Conservation (phyloP, 495 filamentous ascomycete genomes). For the Hyaloscypha bicolor region DNA sequence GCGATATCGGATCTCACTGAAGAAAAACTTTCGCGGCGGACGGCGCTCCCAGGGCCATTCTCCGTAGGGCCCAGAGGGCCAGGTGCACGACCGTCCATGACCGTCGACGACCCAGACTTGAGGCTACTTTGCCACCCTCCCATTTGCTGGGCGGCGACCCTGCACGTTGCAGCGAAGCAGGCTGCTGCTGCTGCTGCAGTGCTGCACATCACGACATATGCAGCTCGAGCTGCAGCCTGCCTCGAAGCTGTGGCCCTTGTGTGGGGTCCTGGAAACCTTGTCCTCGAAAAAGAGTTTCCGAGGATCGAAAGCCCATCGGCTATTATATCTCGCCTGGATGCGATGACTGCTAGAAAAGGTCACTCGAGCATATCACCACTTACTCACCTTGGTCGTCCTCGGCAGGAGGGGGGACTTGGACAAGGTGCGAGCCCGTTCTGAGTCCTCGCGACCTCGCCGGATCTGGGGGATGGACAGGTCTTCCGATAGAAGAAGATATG, state of each 20-base stretch:
- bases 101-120: background rate
- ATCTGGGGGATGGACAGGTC: background rate
- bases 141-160: constrained; percentile 6
- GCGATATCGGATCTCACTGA: constrained; percentile 24
- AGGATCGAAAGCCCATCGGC: constrained; percentile 5
- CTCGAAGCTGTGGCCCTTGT: background rate
- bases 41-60: background rate
- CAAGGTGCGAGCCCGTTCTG: too few species aligned
- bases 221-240: constrained; percentile 18
- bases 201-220: constrained; percentile 26
- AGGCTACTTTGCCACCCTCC: constrained; percentile 11
- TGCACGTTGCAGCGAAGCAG: constrained; percentile 17
- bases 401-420: background rate
- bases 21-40: constrained; percentile 3
- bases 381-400: background rate
- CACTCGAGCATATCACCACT: background rate
- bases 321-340: constrained; percentile 1
- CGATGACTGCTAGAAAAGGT: background rate
- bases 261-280: constrained; percentile 21
- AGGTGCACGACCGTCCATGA: background rate
- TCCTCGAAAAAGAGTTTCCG: background rate
- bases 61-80: background rate
- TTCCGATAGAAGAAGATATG: background rate
- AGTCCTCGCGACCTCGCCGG: background rate
- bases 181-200: too few species aligned